These are phyloP conservation scores for Mycena rosella DNA, from an alignment of 768 basidiomycete genomes.

Conservation along the genomic window DNA sequence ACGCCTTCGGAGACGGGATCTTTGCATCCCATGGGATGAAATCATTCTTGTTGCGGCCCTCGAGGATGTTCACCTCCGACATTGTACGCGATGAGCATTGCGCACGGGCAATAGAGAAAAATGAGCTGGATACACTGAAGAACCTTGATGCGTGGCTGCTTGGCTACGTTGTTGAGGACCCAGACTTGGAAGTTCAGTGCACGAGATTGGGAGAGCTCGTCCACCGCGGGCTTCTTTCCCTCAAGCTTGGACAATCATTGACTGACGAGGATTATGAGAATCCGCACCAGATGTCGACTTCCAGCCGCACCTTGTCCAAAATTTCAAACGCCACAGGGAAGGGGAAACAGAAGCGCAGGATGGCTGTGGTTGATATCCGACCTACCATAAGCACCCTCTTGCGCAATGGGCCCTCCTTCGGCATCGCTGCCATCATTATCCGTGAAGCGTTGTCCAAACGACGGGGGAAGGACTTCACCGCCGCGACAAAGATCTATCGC, in stretches of 20 bases:
- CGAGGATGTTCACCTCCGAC: neutral
- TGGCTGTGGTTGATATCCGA: neutral
- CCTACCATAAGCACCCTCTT: neutral
- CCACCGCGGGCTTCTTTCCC: constrained; percentile 7
- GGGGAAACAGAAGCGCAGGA: neutral
- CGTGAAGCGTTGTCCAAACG: constrained; percentile 15
- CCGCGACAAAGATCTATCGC: neutral
- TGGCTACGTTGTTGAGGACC: neutral
- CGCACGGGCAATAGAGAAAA: neutral
- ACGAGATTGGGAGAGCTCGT: neutral
- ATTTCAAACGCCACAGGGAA: neutral
- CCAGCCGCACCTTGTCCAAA: neutral
- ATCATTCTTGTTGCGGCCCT: neutral
- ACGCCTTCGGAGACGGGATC: constrained; percentile 11
- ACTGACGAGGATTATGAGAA: constrained; percentile 16
- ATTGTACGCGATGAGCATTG: constrained; percentile 2
- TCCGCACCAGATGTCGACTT: neutral
- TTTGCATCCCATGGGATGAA: neutral
- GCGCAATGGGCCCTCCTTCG: neutral
- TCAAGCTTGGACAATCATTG: neutral
- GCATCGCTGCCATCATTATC: constrained; percentile 7
- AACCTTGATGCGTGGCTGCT: neutral
- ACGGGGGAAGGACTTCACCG: neutral
- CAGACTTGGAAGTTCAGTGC: neutral
- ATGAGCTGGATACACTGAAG: neutral